These are phyloP conservation scores for Gossypium trilobum DNA, from an alignment of 441 rosid species.

Conservation along the genomic window DNA sequence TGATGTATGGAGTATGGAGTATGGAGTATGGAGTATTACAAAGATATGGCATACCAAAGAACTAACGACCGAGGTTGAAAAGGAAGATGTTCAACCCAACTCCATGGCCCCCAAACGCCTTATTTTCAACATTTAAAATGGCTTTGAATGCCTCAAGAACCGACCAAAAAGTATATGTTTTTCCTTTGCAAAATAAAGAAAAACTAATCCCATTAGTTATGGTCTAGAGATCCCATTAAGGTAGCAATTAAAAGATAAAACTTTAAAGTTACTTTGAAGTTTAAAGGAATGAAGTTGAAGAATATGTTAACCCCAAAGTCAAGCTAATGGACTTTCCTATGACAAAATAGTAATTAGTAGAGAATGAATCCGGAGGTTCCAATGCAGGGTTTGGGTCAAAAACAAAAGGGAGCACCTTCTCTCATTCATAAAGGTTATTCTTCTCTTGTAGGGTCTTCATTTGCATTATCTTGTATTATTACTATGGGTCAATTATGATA, in stretches of 20 bases:
- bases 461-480: not conserved
- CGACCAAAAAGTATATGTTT: not conserved
- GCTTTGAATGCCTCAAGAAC: not conserved
- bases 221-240: not conserved
- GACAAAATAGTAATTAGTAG: not conserved
- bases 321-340: too few relatives aligned
- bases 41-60: too few relatives aligned
- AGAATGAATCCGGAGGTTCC: not conserved
- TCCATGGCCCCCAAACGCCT: not conserved
- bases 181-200: not conserved
- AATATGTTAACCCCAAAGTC: too few relatives aligned
- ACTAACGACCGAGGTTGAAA: not conserved
- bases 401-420: not conserved
- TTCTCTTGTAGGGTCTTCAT: slow-evolving; percentile 1
- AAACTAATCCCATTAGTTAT: not conserved
- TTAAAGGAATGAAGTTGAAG: not conserved
- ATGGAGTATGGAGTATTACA: too few relatives aligned
- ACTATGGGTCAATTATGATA: too few relatives aligned
- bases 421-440: slow-evolving; percentile 4
- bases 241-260: not conserved
- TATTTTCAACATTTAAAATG: slow-evolving; percentile 4
- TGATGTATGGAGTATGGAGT: too few relatives aligned
- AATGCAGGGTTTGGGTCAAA: slow-evolving; percentile 7
- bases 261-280: slow-evolving; percentile 4
- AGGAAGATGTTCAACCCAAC: not conserved